These are phyloP conservation scores for Alternaria consortialis DNA, from an alignment of 2,329 filamentous ascomycete species.

Conservation along the genomic window DNA sequence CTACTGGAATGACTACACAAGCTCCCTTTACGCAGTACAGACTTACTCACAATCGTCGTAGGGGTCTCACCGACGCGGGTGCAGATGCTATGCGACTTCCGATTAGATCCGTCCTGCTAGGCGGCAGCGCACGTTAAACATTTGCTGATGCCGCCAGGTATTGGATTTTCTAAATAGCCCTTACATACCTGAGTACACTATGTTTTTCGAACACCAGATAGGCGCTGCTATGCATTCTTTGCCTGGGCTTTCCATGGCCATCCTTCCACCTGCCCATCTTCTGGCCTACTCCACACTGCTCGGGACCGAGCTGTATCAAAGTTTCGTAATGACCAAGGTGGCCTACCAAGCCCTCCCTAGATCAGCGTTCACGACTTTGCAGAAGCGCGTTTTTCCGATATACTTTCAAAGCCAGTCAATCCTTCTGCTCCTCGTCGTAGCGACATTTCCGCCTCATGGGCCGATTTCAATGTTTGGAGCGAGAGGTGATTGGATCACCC, in stretches of 20 bases:
- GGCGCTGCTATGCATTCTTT: not conserved
- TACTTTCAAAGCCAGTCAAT: constrained; percentile 53
- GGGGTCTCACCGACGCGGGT: not conserved
- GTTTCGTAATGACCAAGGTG: constrained; percentile 54
- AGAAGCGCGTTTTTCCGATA: constrained; percentile 53
- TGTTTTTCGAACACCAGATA: not conserved
- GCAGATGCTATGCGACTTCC: not conserved
- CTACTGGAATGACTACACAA: no score
- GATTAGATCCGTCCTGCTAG: constrained; percentile 2
- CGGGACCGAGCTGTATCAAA: constrained; percentile 53
- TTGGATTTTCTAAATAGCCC: no score
- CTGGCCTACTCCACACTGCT: constrained; percentile 53
- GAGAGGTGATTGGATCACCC: constrained; percentile 33
- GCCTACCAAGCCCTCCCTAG: constrained; percentile 48
- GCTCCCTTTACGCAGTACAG: no score
- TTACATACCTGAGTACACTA: not conserved
- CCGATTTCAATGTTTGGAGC: constrained; percentile 36
- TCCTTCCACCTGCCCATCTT: constrained; percentile 48
- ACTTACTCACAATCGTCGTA: not conserved
- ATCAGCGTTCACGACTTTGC: constrained; percentile 51
- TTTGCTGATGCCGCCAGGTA: not conserved
- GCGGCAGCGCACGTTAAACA: constrained; percentile 12
- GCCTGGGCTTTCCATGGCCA: not conserved
- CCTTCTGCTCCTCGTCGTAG: constrained; percentile 46
- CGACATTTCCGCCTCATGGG: constrained; percentile 48